These are phyloP conservation scores for Aureobasidium melanogenum DNA, from an alignment of 2,329 filamentous ascomycete species.

Conservation along the genomic window DNA sequence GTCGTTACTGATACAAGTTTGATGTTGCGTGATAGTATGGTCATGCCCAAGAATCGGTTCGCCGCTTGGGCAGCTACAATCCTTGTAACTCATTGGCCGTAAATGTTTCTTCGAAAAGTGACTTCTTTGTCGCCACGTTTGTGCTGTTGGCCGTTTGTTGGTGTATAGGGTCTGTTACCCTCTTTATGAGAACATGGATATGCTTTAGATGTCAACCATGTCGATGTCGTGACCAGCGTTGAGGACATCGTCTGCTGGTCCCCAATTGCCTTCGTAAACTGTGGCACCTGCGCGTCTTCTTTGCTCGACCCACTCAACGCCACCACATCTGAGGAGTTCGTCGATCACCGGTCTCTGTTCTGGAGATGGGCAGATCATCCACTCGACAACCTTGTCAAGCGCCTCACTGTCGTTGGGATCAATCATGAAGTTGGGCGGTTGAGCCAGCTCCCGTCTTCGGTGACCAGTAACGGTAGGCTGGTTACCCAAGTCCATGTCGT, in stretches of 20 bases:
- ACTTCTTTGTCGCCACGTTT: constrained; percentile 1
- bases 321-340: constrained; percentile 63
- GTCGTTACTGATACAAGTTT: constrained; percentile 11
- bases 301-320: constrained; percentile 69
- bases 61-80: neutral
- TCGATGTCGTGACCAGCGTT: constrained; percentile 46
- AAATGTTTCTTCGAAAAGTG: neutral
- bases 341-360: constrained; percentile 62
- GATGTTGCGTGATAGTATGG: neutral
- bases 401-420: constrained; percentile 62
- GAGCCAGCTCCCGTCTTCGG: constrained; percentile 45
- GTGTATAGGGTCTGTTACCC: constrained; percentile 1
- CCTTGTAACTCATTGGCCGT: neutral
- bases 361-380: constrained; percentile 78
- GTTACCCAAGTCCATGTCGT: constrained; percentile 21
- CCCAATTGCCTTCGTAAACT: constrained; percentile 93
- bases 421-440: constrained; percentile 85
- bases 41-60: neutral
- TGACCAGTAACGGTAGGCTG: constrained; percentile 13
- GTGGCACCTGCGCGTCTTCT: constrained; percentile 83
- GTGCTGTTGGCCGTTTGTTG: constrained; percentile 8
- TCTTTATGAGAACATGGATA: neutral
- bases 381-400: constrained; percentile 73
- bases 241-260: constrained; percentile 60
- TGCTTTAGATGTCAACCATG: constrained; percentile 47